A percentile compares a stretch with the other conserved stretches of the same genome.
These are phyloP conservation scores for Senna tora DNA, from an alignment of 306 rosid species.

Conservation along the genomic window DNA sequence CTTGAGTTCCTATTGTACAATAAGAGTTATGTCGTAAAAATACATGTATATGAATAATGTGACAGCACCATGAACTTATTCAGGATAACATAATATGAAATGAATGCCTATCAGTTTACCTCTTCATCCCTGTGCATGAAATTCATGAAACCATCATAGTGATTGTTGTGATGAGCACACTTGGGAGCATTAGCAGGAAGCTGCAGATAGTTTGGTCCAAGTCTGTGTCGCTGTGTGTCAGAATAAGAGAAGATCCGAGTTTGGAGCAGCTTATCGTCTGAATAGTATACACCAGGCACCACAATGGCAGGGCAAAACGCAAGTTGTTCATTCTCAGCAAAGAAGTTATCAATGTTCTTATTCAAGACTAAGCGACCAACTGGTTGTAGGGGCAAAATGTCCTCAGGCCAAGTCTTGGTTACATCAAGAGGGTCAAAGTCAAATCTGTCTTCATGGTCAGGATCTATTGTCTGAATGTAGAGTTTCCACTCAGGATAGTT, in stretches of 20 bases:
- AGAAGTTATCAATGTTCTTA: slow-evolving; percentile 90
- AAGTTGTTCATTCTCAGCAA: slow-evolving; percentile 95
- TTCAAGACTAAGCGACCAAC: slow-evolving; percentile 94
- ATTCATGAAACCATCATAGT: slow-evolving; percentile 93
- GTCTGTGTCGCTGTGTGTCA: slow-evolving; percentile 96
- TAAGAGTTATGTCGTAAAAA: not conserved
- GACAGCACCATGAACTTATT: slow-evolving; percentile 2
- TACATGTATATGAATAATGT: slow-evolving; percentile 15
- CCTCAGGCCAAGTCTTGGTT: slow-evolving; percentile 98
- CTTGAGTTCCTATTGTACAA: not conserved
- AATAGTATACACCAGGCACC: slow-evolving; percentile 85
- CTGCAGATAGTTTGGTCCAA: slow-evolving; percentile 94
- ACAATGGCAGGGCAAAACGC: slow-evolving; percentile 86
- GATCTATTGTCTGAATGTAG: slow-evolving; percentile 86
- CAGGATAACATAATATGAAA: not conserved
- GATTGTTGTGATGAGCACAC: slow-evolving; percentile 91
- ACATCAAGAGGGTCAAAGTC: slow-evolving; percentile 97
- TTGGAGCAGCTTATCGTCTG: slow-evolving; percentile 93
- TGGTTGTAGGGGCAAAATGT: slow-evolving; percentile 90
- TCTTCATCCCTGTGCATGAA: slow-evolving; percentile 95
- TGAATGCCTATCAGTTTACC: slow-evolving; percentile 40
- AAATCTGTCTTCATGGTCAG: slow-evolving; percentile 79
- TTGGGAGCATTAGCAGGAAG: slow-evolving; percentile 95
- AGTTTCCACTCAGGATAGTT: slow-evolving; percentile 98
- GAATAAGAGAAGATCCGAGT: slow-evolving; percentile 83